Conservation (phyloP, 169 alveolate species). For the Cardiosporidium cionae region DNA sequence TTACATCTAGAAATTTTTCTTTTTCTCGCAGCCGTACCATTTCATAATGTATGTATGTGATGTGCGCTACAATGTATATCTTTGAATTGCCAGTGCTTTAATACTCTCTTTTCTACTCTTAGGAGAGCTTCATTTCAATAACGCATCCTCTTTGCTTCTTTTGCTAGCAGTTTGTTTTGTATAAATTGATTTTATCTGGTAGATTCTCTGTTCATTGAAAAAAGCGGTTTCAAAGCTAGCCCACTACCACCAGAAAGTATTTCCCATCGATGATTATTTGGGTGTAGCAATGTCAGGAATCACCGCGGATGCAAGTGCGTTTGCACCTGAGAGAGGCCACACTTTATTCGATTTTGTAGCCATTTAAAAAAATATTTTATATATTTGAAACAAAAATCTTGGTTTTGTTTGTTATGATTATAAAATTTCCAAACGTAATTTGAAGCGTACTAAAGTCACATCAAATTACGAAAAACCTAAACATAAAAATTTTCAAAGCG, state of each 20-base stretch:
- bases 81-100: background rate
- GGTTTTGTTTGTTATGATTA: too few species aligned
- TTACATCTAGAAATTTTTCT: too few species aligned
- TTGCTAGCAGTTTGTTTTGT: slow-evolving; percentile 6
- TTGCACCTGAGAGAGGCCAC: too few species aligned
- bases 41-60: background rate
- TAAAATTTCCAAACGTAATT: too few species aligned
- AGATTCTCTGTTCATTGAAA: slow-evolving; percentile 74
- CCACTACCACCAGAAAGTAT: slow-evolving; percentile 86
- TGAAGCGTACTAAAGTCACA: too few species aligned
- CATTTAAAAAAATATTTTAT: too few species aligned
- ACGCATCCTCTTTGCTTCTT: background rate
- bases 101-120: background rate
- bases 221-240: slow-evolving; percentile 81
- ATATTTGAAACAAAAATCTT: too few species aligned
- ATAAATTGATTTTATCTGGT: background rate
- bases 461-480: too few species aligned
- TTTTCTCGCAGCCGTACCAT: too few species aligned
- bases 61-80: background rate
- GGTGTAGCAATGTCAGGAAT: slow-evolving; percentile 96
- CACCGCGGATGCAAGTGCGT: slow-evolving; percentile 93
- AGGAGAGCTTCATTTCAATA: background rate
- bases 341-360: too few species aligned
- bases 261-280: slow-evolving; percentile 88
- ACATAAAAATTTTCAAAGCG: too few species aligned